Conservation (phyloP, 495 filamentous ascomycete species). For the Penicillium nucicola region DNA sequence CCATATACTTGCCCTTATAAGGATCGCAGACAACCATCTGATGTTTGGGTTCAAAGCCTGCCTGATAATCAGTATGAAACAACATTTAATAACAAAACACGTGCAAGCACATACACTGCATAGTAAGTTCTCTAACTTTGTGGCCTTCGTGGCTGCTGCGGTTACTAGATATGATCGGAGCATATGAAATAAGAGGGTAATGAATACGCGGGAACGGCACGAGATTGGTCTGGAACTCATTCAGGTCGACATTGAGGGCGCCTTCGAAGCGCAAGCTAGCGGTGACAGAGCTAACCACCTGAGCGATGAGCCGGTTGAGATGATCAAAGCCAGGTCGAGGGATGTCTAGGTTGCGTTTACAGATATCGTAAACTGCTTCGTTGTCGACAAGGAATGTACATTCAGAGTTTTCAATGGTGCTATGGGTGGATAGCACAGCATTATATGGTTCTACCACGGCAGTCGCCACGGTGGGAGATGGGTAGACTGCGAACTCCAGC, state of each 20-base stretch:
- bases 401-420: conserved; percentile 90
- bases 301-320: conserved; percentile 85
- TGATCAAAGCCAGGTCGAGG: conserved; percentile 84
- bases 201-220: conserved; percentile 91
- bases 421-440: conserved; percentile 86
- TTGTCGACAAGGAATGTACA: conserved; percentile 93
- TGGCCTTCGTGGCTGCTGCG: conserved; percentile 89
- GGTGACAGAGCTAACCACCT: conserved; percentile 90
- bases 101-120: conserved; percentile 62
- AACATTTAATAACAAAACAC: neutral
- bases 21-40: conserved; percentile 96
- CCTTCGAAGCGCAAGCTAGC: conserved; percentile 88
- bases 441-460: conserved; percentile 96
- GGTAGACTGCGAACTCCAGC: conserved; percentile 89
- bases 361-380: conserved; percentile 91
- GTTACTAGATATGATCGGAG: conserved; percentile 76
- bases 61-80: conserved; percentile 1
- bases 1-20: conserved; percentile 93
- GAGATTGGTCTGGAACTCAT: conserved; percentile 94
- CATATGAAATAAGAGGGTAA: conserved; percentile 87
- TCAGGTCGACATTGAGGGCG: conserved; percentile 87
- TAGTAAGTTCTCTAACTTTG: conserved; percentile 82
- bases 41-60: conserved; percentile 88
- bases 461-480: conserved; percentile 78
- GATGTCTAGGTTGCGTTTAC: conserved; percentile 50